Evolutionary conservation across 164 flowering plant genomes (phyloP).

Genomic region (Taxillus chinensis): DNA sequence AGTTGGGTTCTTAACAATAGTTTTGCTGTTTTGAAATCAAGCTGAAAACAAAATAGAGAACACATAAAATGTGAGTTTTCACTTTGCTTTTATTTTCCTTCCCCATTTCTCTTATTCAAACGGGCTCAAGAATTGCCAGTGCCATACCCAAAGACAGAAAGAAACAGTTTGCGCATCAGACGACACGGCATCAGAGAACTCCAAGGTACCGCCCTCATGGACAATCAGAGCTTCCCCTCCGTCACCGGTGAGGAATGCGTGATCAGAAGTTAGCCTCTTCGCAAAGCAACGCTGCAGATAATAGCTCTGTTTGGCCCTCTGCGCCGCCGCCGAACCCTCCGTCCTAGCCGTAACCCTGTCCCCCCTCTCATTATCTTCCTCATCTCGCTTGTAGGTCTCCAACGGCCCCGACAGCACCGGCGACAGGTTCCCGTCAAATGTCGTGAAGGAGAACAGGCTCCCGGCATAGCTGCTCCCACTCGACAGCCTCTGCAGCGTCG

Average conservation of each 20-base stretch:
- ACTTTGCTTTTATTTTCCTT: not conserved
- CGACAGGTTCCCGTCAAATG: slow-evolving; percentile 36
- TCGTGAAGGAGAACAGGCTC: slow-evolving; percentile 62
- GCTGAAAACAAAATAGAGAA: not conserved
- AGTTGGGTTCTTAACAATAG: too few species aligned
- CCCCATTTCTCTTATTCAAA: too few species aligned
- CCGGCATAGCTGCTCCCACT: slow-evolving; percentile 61
- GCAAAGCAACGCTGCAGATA: slow-evolving; percentile 64
- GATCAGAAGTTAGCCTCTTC: slow-evolving; percentile 34
- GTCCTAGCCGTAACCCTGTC: not conserved
- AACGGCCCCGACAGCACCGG: slow-evolving; percentile 6
- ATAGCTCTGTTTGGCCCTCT: slow-evolving; percentile 48
- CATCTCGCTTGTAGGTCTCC: slow-evolving; percentile 10
- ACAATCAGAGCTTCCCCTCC: slow-evolving; percentile 14
- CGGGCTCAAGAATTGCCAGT: not conserved
- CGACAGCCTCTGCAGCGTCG: slow-evolving; percentile 44
- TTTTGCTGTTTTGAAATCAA: too few species aligned
- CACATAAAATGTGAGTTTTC: not conserved
- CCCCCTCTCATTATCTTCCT: slow-evolving; percentile 9
- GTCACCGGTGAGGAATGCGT: slow-evolving; percentile 36
- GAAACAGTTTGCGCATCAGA: slow-evolving; percentile 51
- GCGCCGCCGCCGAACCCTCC: not conserved
- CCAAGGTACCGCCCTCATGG: slow-evolving; percentile 14
- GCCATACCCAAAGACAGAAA: slow-evolving; percentile 76
- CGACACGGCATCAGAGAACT: slow-evolving; percentile 7